Conservation (phyloP, 805 yeast genomes). For the Candida sithepensis region DNA sequence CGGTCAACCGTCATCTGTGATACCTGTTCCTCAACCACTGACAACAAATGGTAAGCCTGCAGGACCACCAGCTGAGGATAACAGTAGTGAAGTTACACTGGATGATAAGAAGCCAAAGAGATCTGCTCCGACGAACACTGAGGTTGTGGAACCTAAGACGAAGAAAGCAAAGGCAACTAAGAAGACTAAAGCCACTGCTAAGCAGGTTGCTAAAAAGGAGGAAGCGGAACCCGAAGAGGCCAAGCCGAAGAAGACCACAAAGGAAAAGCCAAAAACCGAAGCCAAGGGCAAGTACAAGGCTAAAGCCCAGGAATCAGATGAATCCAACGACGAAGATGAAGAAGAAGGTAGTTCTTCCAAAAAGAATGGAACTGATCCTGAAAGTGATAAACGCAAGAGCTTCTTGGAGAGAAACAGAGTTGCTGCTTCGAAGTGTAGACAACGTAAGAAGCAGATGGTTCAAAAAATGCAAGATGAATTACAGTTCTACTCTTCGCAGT, state of each 20-base stretch:
- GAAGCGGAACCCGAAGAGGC: neutral
- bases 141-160: neutral
- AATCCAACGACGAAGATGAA: neutral
- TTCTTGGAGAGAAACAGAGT: conserved; percentile 90
- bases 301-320: neutral
- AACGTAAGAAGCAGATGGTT: conserved; percentile 85
- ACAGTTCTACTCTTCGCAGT: conserved; percentile 64
- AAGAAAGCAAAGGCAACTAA: neutral
- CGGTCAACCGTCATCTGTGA: conserved; percentile 3
- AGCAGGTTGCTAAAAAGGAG: neutral
- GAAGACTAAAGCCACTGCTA: neutral
- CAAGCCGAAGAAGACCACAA: neutral
- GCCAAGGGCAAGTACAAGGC: neutral
- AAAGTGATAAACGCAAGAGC: conserved; percentile 69
- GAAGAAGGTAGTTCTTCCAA: conserved; percentile 1
- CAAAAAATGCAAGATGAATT: conserved; percentile 80
- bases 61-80: neutral
- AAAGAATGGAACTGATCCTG: conserved; percentile 3
- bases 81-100: neutral
- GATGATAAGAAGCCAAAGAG: neutral
- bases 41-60: neutral
- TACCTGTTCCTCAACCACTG: conserved; percentile 2
- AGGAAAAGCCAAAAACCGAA: neutral
- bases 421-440: conserved; percentile 97
- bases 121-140: neutral